Evolutionary conservation across 2,329 filamentous ascomycete genomes (phyloP).

Genomic region (Colletotrichum siamense): DNA sequence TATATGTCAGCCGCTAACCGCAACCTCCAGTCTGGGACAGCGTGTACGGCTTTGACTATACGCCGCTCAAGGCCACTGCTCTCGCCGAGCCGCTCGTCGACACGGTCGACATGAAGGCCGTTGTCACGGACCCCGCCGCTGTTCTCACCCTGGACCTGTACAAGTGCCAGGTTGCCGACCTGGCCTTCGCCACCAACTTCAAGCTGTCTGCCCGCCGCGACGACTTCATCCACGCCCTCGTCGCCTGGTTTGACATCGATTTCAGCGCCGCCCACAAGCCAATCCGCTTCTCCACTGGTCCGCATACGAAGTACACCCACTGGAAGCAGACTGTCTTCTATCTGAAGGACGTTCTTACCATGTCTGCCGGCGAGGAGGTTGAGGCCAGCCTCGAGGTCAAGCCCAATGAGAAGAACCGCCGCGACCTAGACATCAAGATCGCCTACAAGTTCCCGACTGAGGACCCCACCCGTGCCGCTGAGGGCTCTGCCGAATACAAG

Average conservation of each 20-base stretch:
- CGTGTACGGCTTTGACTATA: slow-evolving; percentile 97
- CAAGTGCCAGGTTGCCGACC: slow-evolving; percentile 82
- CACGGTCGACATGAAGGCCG: slow-evolving; percentile 95
- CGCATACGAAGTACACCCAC: slow-evolving; percentile 98
- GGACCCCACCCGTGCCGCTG: slow-evolving; percentile 71
- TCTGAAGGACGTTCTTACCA: slow-evolving; percentile 89
- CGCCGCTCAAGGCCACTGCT: slow-evolving; percentile 89
- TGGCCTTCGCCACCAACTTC: slow-evolving; percentile 84
- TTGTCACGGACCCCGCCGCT: slow-evolving; percentile 87
- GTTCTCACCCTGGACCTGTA: slow-evolving; percentile 93
- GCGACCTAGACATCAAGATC: slow-evolving; percentile 91
- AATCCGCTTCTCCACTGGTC: slow-evolving; percentile 94
- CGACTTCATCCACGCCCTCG: slow-evolving; percentile 95
- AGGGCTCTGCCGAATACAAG: slow-evolving; percentile 81
- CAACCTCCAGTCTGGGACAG: slow-evolving; percentile 88
- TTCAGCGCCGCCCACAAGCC: slow-evolving; percentile 99
- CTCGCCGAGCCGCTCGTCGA: slow-evolving; percentile 96
- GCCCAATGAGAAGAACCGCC: slow-evolving; percentile 92
- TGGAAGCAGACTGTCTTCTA: slow-evolving; percentile 99
- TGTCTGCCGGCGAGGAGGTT: slow-evolving; percentile 85
- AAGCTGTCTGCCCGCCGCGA: slow-evolving; percentile 78
- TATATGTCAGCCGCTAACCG: background rate
- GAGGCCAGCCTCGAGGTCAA: slow-evolving; percentile 77
- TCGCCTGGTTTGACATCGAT: slow-evolving; percentile 99
- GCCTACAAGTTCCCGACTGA: slow-evolving; percentile 80